phyloP scores from a whole-genome alignment of 2,329 filamentous ascomycete species.

The Ophiostoma angusticollis region DNA sequence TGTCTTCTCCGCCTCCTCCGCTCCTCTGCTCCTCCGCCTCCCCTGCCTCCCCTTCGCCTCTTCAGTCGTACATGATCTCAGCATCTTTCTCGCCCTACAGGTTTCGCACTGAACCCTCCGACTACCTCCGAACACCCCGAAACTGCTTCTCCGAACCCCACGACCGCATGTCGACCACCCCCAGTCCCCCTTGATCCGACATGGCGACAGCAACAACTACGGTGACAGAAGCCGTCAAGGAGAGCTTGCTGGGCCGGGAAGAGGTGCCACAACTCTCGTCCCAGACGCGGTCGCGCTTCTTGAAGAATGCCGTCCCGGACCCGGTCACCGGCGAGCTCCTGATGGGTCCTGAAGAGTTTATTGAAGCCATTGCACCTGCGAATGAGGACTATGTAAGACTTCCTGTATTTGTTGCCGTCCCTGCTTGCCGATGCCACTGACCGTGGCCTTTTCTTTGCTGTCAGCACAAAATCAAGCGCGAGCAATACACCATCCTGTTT shows the following conservation, averaged over 20 bases:
- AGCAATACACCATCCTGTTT: conserved; percentile 92
- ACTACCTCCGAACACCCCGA: too few relatives aligned
- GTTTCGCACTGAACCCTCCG: too few relatives aligned
- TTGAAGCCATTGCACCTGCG: conserved; percentile 75
- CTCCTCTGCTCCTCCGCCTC: too few relatives aligned
- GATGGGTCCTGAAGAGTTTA: conserved; percentile 77
- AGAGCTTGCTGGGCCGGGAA: conserved; percentile 56
- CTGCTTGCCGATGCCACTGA: not conserved
- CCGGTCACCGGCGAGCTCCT: conserved; percentile 61
- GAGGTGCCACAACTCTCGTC: conserved; percentile 52
- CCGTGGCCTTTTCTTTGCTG: conserved; percentile 9
- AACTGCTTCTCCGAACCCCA: not conserved
- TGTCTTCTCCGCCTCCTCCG: too few relatives aligned
- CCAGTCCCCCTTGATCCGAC: conserved; percentile 1
- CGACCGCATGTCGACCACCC: conserved; percentile 2
- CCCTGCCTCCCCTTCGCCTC: too few relatives aligned
- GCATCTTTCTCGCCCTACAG: too few relatives aligned
- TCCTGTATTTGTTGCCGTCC: not conserved
- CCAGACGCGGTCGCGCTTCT: conserved; percentile 65
- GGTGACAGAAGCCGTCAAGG: conserved; percentile 63
- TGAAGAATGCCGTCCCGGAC: conserved; percentile 63
- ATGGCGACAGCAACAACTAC: conserved; percentile 31
- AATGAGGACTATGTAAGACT: conserved; percentile 77
- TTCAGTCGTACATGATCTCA: too few relatives aligned
- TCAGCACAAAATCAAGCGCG: conserved; percentile 98